A percentile compares a stretch with the other conserved stretches of the same genome.
These are phyloP conservation scores for Solanum appendiculatum DNA, from an alignment of 257 asterid genomes.

Conservation along the genomic window DNA sequence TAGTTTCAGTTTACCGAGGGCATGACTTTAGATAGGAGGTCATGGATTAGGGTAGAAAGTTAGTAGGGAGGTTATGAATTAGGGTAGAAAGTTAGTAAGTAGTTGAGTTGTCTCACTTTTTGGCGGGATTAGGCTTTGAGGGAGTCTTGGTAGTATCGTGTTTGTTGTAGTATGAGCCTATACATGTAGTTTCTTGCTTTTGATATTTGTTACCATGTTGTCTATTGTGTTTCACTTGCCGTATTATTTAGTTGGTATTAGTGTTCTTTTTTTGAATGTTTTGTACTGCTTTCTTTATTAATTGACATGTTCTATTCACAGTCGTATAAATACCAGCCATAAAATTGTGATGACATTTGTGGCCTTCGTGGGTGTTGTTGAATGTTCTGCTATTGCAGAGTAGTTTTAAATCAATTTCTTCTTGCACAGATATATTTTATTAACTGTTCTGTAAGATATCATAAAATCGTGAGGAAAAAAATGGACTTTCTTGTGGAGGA, in stretches of 20 bases:
- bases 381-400: not conserved
- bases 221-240: not conserved
- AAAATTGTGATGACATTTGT: not conserved
- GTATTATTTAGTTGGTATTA: not conserved
- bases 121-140: not conserved
- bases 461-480: not conserved
- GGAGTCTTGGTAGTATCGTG: not conserved
- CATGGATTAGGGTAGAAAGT: not conserved
- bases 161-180: not conserved
- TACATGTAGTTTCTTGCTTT: not conserved
- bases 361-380: not conserved
- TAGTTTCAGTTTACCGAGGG: not conserved
- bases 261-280: not conserved
- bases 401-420: not conserved
- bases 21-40: not conserved
- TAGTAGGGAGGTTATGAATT: not conserved
- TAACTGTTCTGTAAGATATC: not conserved
- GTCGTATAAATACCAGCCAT: not conserved
- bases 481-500: not conserved
- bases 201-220: not conserved
- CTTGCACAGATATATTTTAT: not conserved
- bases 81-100: not conserved
- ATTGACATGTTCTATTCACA: not conserved
- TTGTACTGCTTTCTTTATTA: not conserved
- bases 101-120: not conserved